phyloP scores from a whole-genome alignment of 768 basidiomycete species.

The Russula sp. region DNA sequence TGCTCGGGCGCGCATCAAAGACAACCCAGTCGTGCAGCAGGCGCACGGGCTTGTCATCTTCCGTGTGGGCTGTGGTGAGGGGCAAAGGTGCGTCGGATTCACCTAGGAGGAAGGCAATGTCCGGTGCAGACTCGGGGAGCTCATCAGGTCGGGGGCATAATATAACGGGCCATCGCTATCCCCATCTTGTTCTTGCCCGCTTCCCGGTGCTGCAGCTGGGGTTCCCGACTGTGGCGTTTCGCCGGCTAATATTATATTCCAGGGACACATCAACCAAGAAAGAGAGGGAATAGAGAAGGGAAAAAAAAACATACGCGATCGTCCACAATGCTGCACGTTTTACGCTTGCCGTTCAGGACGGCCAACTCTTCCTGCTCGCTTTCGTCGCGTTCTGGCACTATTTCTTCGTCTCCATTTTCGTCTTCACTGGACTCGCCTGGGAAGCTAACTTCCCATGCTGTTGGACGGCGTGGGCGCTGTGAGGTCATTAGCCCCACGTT shows the following conservation, averaged over 20 bases:
- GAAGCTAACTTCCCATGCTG: conserved; percentile 56
- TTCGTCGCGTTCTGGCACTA: conserved; percentile 1
- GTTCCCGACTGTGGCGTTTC: conserved; percentile 8
- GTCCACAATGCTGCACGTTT: not conserved
- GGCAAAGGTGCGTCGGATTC: conserved; percentile 27
- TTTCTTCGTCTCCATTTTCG: not conserved
- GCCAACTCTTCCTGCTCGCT: not conserved
- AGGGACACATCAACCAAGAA: not conserved
- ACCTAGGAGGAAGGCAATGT: conserved; percentile 32
- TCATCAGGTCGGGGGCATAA: conserved; percentile 22
- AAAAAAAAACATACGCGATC: conserved; percentile 7
- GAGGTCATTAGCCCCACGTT: not conserved
- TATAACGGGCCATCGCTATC: not conserved
- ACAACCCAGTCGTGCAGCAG: conserved; percentile 56
- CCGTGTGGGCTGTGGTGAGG: not conserved
- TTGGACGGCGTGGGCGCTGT: conserved; percentile 36
- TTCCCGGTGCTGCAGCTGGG: not conserved
- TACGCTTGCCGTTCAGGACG: conserved; percentile 5
- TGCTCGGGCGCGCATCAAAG: conserved; percentile 47
- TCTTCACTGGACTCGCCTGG: conserved; percentile 39
- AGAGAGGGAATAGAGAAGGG: not conserved
- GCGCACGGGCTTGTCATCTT: conserved; percentile 51
- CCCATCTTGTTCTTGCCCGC: not conserved
- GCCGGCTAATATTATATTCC: conserved; percentile 16
- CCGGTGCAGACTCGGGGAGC: conserved; percentile 17